A percentile compares a stretch with the other conserved stretches of the same genome.
Evolutionary conservation across 1,284 basidiomycete species (phyloP).

Genomic region (Porogramme epimiltina): DNA sequence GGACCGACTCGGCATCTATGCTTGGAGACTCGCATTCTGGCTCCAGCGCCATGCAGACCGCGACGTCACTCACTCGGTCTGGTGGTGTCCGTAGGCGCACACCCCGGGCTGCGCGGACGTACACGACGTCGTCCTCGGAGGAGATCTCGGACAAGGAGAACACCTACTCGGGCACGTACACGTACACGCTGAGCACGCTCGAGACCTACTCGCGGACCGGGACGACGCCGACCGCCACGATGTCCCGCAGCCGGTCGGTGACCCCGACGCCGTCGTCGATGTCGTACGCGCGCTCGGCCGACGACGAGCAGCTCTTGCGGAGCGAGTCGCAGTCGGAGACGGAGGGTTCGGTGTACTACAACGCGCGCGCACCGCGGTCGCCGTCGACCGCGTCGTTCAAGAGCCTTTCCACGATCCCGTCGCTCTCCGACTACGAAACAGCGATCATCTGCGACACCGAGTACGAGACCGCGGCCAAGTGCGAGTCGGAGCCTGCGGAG

Average conservation of each 20-base stretch:
- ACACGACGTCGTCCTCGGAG: slow-evolving; percentile 42
- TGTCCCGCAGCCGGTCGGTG: slow-evolving; percentile 30
- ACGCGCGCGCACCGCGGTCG: slow-evolving; percentile 29
- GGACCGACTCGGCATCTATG: slow-evolving; percentile 55
- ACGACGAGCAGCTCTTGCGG: slow-evolving; percentile 7
- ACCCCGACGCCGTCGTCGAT: slow-evolving; percentile 36
- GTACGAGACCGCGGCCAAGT: slow-evolving; percentile 53
- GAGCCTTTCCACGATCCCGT: slow-evolving; percentile 54
- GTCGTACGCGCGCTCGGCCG: slow-evolving; percentile 27
- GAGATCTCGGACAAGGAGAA: slow-evolving; percentile 63
- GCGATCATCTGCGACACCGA: slow-evolving; percentile 50
- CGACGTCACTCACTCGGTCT: slow-evolving; percentile 50
- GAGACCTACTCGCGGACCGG: slow-evolving; percentile 30
- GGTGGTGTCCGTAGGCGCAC: slow-evolving; percentile 59
- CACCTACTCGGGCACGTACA: slow-evolving; percentile 26
- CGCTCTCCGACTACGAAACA: slow-evolving; percentile 50
- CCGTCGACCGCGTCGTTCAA: slow-evolving; percentile 46
- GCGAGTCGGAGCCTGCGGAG: slow-evolving; percentile 39
- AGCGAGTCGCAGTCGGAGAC: slow-evolving; percentile 16
- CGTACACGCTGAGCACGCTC: slow-evolving; percentile 33
- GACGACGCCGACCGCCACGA: slow-evolving; percentile 15
- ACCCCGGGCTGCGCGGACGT: slow-evolving; percentile 35
- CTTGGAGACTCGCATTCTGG: slow-evolving; percentile 59
- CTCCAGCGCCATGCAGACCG: slow-evolving; percentile 30
- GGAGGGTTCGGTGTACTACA: slow-evolving; percentile 26